These are phyloP conservation scores for Nitzschia sp. DNA, from an alignment of 108 stramenopile species.

Conservation along the genomic window DNA sequence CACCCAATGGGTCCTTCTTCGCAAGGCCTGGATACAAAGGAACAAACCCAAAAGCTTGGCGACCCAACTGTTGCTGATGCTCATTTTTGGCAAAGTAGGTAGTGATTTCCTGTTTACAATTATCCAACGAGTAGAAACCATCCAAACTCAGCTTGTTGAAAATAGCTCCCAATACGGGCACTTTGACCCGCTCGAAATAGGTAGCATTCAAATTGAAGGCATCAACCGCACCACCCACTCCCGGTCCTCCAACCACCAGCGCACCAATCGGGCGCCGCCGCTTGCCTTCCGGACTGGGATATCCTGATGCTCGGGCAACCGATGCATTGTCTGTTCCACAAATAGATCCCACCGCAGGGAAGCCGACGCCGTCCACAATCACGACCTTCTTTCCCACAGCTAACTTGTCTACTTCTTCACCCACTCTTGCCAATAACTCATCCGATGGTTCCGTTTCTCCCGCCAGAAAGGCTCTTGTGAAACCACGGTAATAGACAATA, in stretches of 20 bases:
- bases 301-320: slow-evolving; percentile 65
- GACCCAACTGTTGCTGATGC: slow-evolving; percentile 22
- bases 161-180: slow-evolving; percentile 84
- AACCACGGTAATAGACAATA: slow-evolving; percentile 94
- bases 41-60: slow-evolving; percentile 74
- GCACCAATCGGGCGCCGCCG: slow-evolving; percentile 50
- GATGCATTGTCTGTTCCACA: slow-evolving; percentile 93
- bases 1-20: slow-evolving; percentile 24
- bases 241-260: slow-evolving; percentile 70
- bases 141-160: slow-evolving; percentile 84
- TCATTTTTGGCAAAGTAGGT: slow-evolving; percentile 72
- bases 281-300: slow-evolving; percentile 41
- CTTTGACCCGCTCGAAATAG: slow-evolving; percentile 72
- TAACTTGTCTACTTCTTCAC: slow-evolving; percentile 76
- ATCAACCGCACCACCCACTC: slow-evolving; percentile 95
- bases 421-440: slow-evolving; percentile 69
- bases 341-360: slow-evolving; percentile 95
- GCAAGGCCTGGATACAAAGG: slow-evolving; percentile 58
- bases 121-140: slow-evolving; percentile 84
- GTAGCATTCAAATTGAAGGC: slow-evolving; percentile 93
- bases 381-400: slow-evolving; percentile 71
- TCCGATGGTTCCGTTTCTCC: slow-evolving; percentile 75
- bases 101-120: slow-evolving; percentile 65
- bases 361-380: slow-evolving; percentile 96
- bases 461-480: slow-evolving; percentile 91